A percentile compares a stretch with the other conserved stretches of the same genome.
These are phyloP conservation scores for Ilyonectria destructans DNA, from an alignment of 2,329 filamentous ascomycete genomes.

Conservation along the genomic window DNA sequence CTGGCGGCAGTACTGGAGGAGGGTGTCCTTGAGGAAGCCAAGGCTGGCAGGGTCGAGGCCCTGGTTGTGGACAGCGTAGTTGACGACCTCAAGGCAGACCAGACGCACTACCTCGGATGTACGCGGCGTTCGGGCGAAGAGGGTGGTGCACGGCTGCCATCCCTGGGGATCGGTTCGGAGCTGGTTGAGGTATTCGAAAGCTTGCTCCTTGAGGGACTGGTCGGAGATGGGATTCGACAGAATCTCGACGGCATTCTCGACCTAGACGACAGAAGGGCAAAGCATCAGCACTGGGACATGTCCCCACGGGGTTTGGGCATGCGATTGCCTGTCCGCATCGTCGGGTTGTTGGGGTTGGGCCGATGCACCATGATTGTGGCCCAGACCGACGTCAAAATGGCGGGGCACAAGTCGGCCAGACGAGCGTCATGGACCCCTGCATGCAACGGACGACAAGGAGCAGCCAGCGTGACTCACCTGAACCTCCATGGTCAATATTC, in stretches of 20 bases:
- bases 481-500: constrained; percentile 61
- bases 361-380: constrained; percentile 41
- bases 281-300: constrained; percentile 9
- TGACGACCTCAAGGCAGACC: constrained; percentile 92
- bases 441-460: constrained; percentile 34
- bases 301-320: constrained; percentile 3
- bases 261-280: constrained; percentile 65
- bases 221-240: constrained; percentile 88
- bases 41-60: constrained; percentile 82
- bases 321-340: constrained; percentile 31
- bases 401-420: constrained; percentile 47
- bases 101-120: constrained; percentile 89
- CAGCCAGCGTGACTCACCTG: constrained; percentile 57
- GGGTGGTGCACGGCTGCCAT: constrained; percentile 90
- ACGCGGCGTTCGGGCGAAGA: constrained; percentile 86
- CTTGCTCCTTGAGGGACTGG: constrained; percentile 83
- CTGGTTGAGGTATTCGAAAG: constrained; percentile 85
- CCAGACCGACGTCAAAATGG: constrained; percentile 46
- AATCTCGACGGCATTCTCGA: constrained; percentile 96
- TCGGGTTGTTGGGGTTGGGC: constrained; percentile 41
- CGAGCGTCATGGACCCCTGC: constrained; percentile 45
- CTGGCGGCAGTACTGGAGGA: constrained; percentile 86
- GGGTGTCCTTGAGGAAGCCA: constrained; percentile 82
- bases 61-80: constrained; percentile 88
- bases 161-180: constrained; percentile 86